Evolutionary conservation across 768 basidiomycete genomes (phyloP).

Genomic region (Porphyrellus cyaneotinctus): DNA sequence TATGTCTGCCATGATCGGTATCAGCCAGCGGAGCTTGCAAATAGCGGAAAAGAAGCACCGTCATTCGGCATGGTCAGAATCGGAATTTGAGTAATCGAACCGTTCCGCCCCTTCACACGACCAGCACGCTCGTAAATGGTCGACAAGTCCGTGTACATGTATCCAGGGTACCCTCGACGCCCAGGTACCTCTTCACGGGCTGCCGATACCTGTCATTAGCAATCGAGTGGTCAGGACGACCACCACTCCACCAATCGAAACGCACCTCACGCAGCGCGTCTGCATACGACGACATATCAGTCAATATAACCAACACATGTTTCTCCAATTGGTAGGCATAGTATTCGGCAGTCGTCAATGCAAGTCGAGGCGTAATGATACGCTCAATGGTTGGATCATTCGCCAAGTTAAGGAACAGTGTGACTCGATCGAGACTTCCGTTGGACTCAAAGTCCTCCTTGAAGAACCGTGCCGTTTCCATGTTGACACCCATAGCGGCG

Average conservation of each 20-base stretch:
- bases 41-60: constrained; percentile 50
- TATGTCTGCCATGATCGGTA: constrained; percentile 65
- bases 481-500: constrained; percentile 99
- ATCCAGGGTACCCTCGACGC: constrained; percentile 96
- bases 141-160: constrained; percentile 99
- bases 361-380: constrained; percentile 98
- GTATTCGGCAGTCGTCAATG: constrained; percentile 97
- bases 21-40: constrained; percentile 24
- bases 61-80: constrained; percentile 99
- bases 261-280: constrained; percentile 90
- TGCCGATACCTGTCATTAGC: constrained; percentile 66
- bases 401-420: constrained; percentile 96
- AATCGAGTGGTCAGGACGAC: constrained; percentile 5
- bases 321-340: constrained; percentile 99
- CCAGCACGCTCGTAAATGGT: constrained; percentile 99
- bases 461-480: constrained; percentile 99
- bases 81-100: constrained; percentile 99
- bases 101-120: constrained; percentile 95
- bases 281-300: constrained; percentile 98
- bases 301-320: constrained; percentile 97
- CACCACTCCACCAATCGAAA: constrained; percentile 20
- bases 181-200: constrained; percentile 99
- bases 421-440: constrained; percentile 94
- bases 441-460: constrained; percentile 99
- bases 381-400: constrained; percentile 99